phyloP scores from a whole-genome alignment of 2,329 filamentous ascomycete species.

The Stagonosporopsis tanaceti region DNA sequence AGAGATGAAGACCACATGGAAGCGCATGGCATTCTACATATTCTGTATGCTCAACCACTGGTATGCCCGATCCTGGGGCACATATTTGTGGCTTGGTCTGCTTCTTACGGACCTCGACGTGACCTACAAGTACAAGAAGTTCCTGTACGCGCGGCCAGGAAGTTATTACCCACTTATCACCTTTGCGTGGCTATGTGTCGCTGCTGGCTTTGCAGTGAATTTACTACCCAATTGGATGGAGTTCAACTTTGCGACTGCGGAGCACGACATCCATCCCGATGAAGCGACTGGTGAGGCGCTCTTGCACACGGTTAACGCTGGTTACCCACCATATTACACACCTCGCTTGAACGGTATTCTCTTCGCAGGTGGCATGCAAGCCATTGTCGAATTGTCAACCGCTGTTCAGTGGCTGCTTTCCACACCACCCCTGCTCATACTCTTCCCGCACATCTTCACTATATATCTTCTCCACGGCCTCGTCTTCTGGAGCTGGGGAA shows the following conservation, averaged over 20 bases:
- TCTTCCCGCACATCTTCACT: constrained; percentile 60
- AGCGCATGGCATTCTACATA: constrained; percentile 56
- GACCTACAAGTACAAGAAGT: constrained; percentile 56
- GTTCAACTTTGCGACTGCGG: constrained; percentile 51
- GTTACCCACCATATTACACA: constrained; percentile 55
- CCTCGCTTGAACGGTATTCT: constrained; percentile 56
- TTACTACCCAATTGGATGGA: constrained; percentile 48
- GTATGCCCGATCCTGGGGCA: constrained; percentile 58
- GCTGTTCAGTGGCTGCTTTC: constrained; percentile 54
- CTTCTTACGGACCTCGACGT: constrained; percentile 57
- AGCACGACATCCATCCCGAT: constrained; percentile 57
- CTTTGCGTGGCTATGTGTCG: constrained; percentile 40
- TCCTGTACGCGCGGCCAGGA: constrained; percentile 44
- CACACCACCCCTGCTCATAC: constrained; percentile 48
- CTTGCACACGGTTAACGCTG: constrained; percentile 41
- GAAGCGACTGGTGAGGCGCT: constrained; percentile 49
- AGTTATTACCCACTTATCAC: constrained; percentile 51
- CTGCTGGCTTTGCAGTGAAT: constrained; percentile 47
- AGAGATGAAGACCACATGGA: constrained; percentile 57
- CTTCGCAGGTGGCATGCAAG: constrained; percentile 51
- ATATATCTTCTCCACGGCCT: constrained; percentile 60
- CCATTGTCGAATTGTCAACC: constrained; percentile 47
- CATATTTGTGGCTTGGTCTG: constrained; percentile 56
- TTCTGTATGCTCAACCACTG: constrained; percentile 56
- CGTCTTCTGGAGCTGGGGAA: constrained; percentile 56